phyloP scores from a whole-genome alignment of 1,139 yeast species.

The Cylindricascospora bacillispora region DNA sequence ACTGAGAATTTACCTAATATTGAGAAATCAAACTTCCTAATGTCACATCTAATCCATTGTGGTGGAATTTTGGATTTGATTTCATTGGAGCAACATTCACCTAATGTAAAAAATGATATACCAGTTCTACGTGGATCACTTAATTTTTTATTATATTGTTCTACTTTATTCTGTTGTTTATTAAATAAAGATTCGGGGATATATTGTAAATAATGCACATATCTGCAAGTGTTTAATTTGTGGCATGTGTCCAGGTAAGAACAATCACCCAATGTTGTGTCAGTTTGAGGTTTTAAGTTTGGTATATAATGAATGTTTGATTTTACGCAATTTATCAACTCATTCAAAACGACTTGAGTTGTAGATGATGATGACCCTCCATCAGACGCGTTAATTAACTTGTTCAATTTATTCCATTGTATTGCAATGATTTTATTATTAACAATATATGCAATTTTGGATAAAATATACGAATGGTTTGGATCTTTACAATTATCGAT shows the following conservation, averaged over 20 bases:
- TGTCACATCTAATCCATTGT: conserved; percentile 84
- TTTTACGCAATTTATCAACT: conserved; percentile 32
- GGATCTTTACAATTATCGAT: conserved; percentile 39
- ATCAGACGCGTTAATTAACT: conserved; percentile 20
- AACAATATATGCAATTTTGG: conserved; percentile 14
- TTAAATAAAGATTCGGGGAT: conserved; percentile 29
- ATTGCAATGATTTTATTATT: conserved; percentile 23
- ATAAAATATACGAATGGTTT: conserved; percentile 30
- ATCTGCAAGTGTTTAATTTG: conserved; percentile 67
- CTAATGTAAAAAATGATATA: conserved; percentile 39
- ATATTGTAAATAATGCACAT: conserved; percentile 64
- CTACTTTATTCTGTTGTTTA: conserved; percentile 2
- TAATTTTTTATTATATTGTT: conserved; percentile 22
- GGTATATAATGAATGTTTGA: conserved; percentile 52
- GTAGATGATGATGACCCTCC: too few relatives aligned
- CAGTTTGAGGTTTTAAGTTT: conserved; percentile 46
- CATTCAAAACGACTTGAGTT: too few relatives aligned
- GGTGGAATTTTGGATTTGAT: conserved; percentile 34
- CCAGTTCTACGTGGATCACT: conserved; percentile 15
- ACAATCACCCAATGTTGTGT: conserved; percentile 71
- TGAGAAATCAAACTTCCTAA: conserved; percentile 53
- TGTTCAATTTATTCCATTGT: conserved; percentile 18
- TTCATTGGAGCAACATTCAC: conserved; percentile 35
- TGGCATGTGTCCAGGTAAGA: conserved; percentile 91
- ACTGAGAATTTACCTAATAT: conserved; percentile 76